Evolutionary conservation across 495 filamentous ascomycete genomes (phyloP).

Genomic region (Terfezia boudieri): DNA sequence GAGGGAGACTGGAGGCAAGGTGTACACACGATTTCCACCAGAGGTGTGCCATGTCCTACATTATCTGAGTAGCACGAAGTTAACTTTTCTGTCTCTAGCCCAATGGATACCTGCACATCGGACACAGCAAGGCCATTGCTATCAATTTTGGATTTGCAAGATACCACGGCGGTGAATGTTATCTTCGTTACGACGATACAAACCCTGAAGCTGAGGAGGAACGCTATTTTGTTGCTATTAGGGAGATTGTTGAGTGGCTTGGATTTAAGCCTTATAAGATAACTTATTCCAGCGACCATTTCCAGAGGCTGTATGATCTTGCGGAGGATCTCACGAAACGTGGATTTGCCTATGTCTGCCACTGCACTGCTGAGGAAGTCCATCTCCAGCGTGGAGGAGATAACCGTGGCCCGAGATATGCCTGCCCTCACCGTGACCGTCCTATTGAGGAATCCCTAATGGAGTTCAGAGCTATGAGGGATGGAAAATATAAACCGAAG

Average conservation of each 20-base stretch:
- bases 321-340: constrained; percentile 63
- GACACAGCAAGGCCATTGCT: constrained; percentile 88
- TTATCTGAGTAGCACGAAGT: background rate
- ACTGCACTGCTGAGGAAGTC: constrained; percentile 47
- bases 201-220: constrained; percentile 70
- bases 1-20: constrained; percentile 12
- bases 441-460: constrained; percentile 49
- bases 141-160: constrained; percentile 92
- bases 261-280: constrained; percentile 57
- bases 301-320: constrained; percentile 64
- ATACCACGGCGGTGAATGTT: constrained; percentile 56
- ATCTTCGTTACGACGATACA: constrained; percentile 54
- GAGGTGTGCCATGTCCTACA: constrained; percentile 25
- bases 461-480: constrained; percentile 76
- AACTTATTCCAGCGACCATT: constrained; percentile 63
- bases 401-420: constrained; percentile 43
- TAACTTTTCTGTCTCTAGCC: background rate
- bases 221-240: constrained; percentile 53
- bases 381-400: constrained; percentile 68
- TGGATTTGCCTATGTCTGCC: constrained; percentile 60
- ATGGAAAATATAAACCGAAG: constrained; percentile 71
- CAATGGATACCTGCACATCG: constrained; percentile 64
- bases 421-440: constrained; percentile 56
- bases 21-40: constrained; percentile 64
- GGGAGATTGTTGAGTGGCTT: constrained; percentile 60